Base-by-base conservation (phyloP, 139 green algal genomes). In the Chlamydomonas sphaeroides region DNA sequence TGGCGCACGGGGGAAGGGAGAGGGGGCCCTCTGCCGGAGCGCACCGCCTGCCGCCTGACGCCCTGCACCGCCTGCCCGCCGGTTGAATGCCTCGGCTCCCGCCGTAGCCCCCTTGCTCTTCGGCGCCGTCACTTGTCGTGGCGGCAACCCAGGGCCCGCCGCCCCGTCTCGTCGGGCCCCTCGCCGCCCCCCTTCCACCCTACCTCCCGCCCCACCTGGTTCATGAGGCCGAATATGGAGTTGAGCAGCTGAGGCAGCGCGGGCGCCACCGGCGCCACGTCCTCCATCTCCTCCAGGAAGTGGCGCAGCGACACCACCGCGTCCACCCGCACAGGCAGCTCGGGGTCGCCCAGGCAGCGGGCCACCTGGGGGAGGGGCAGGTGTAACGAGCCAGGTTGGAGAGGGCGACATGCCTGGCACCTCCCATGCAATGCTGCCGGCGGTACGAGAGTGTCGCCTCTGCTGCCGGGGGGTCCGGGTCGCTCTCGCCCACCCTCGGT, bases 281-380 rank as follows among this genome's bases (percentile, higher is more conserved):
- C 91, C 78, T 94, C 87, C 57, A 95, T 87, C 26, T 89, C 90
- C 14, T 98, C 95, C 20, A 99, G 89, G 85, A 99, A 98, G 77
- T 79, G 87, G n/a, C 96, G 89, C 69, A 98, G 81, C 0, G 95
- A 91, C 42, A 97, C 89, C 41, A 96, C 93, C 11, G 93, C 90
- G 79, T 98, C 95, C 62, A 96, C 90, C 30, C 91, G 90, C 79
- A 99, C 97, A 6, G 97, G 95, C 69, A 99, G 86, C 68, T 99
- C 94, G 0, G 91, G 89, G 78, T 97, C 94, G 21, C 74, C 45
- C n/a, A 98, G 87, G 18, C 83, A 88, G 18, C 48, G 39, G 35
- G 91, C 65, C 23, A 87, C 81, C 80, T 80, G 80, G 65, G 73
- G 62, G 75, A 53, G 41, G 33, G 65, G 45, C 32, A 63, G 61